Evolutionary conservation across 2,329 filamentous ascomycete genomes (phyloP).

Genomic region (Pseudodiploospora longispora): DNA sequence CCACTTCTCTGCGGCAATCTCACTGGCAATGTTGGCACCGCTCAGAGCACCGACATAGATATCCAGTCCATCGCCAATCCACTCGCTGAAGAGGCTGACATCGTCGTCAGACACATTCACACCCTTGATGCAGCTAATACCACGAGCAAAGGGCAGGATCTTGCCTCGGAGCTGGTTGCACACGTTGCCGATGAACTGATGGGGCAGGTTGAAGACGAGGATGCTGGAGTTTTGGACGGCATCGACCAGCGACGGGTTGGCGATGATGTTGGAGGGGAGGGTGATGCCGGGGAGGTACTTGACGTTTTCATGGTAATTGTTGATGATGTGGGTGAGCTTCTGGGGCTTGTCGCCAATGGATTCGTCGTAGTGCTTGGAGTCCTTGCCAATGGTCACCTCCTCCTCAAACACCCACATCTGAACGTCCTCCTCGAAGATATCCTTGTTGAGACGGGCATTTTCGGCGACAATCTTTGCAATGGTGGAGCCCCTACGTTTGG

Average conservation of each 20-base stretch:
- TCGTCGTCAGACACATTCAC: constrained; percentile 85
- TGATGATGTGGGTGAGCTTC: constrained; percentile 88
- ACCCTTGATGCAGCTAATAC: constrained; percentile 96
- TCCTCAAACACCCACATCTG: constrained; percentile 99
- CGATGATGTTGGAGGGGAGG: constrained; percentile 74
- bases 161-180: constrained; percentile 80
- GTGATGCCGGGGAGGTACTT: constrained; percentile 92
- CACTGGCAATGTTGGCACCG: constrained; percentile 90
- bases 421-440: constrained; percentile 79
- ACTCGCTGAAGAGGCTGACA: constrained; percentile 86
- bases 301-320: constrained; percentile 87
- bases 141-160: constrained; percentile 84
- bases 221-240: constrained; percentile 79
- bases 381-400: constrained; percentile 64
- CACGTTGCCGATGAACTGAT: constrained; percentile 87
- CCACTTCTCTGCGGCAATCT: constrained; percentile 93
- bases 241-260: constrained; percentile 72
- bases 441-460: constrained; percentile 69
- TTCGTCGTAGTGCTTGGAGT: constrained; percentile 64
- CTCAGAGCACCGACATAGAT: constrained; percentile 97
- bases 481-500: constrained; percentile 68
- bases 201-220: constrained; percentile 91
- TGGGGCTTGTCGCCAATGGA: constrained; percentile 58
- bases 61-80: constrained; percentile 79
- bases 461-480: constrained; percentile 96